These are phyloP conservation scores for Pseudevernia furfuracea DNA, from an alignment of 495 filamentous ascomycete species.

Conservation along the genomic window DNA sequence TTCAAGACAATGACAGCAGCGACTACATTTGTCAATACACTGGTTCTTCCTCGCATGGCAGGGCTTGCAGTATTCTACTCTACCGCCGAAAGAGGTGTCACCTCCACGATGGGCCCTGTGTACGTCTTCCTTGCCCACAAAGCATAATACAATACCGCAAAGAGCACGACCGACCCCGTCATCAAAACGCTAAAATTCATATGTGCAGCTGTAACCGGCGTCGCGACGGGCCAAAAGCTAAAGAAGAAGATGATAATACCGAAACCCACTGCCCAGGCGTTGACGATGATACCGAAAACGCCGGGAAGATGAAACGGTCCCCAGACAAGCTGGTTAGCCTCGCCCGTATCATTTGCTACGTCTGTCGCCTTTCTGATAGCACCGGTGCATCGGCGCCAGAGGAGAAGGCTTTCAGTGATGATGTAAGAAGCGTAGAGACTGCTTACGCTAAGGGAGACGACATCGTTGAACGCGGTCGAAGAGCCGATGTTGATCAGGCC, in stretches of 20 bases:
- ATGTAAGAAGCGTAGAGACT: slow-evolving; percentile 41
- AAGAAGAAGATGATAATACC: slow-evolving; percentile 38
- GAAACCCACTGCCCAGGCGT: slow-evolving; percentile 34
- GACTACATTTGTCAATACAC: not conserved
- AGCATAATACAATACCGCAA: slow-evolving; percentile 37
- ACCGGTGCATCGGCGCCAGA: slow-evolving; percentile 40
- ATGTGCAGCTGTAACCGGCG: slow-evolving; percentile 28
- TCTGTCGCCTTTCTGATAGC: slow-evolving; percentile 28
- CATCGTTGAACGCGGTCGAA: slow-evolving; percentile 39
- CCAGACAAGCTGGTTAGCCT: slow-evolving; percentile 34
- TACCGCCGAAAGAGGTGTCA: not conserved
- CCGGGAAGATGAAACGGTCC: slow-evolving; percentile 44
- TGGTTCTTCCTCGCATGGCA: not conserved
- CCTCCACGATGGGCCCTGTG: slow-evolving; percentile 36
- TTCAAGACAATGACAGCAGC: not conserved
- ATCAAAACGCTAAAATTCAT: slow-evolving; percentile 42
- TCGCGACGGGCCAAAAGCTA: slow-evolving; percentile 41
- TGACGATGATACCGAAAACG: slow-evolving; percentile 38
- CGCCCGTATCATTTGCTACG: slow-evolving; percentile 24
- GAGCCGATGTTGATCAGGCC: slow-evolving; percentile 43
- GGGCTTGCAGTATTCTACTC: not conserved
- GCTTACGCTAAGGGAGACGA: slow-evolving; percentile 39
- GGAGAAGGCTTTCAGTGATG: slow-evolving; percentile 38
- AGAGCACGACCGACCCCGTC: slow-evolving; percentile 39
- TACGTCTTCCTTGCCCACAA: slow-evolving; percentile 38